Evolutionary conservation across 2,329 filamentous ascomycete species (phyloP).

Genomic region (Epichloe baconii): DNA sequence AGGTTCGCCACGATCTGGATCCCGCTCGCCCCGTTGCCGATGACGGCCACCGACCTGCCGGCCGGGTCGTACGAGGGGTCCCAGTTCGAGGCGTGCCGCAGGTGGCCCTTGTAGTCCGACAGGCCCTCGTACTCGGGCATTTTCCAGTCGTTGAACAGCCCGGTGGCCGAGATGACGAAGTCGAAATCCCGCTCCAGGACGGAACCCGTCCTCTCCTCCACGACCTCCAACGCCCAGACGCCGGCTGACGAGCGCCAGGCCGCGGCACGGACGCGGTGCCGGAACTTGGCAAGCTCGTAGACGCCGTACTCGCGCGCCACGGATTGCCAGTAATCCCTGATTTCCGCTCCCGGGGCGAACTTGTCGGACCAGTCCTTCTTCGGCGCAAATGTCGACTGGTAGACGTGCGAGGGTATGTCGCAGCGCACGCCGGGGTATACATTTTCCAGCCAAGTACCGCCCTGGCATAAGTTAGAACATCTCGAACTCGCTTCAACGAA

Average conservation of each 20-base stretch:
- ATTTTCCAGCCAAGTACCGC: slow-evolving; percentile 42
- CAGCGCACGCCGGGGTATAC: slow-evolving; percentile 53
- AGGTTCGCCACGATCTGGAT: slow-evolving; percentile 43
- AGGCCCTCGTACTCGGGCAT: slow-evolving; percentile 48
- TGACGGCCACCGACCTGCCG: slow-evolving; percentile 41
- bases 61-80: slow-evolving; percentile 33
- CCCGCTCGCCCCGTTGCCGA: slow-evolving; percentile 50
- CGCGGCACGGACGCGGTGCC: slow-evolving; percentile 40
- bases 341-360: slow-evolving; percentile 55
- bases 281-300: slow-evolving; percentile 42
- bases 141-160: slow-evolving; percentile 53
- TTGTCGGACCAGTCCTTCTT: slow-evolving; percentile 58
- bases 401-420: slow-evolving; percentile 57
- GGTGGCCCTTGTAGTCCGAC: slow-evolving; percentile 36
- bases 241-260: slow-evolving; percentile 39
- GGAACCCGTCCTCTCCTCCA: slow-evolving; percentile 19
- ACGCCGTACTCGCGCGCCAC: slow-evolving; percentile 52
- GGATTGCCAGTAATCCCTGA: slow-evolving; percentile 51
- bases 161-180: slow-evolving; percentile 49
- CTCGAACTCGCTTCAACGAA: too few relatives aligned
- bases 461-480: slow-evolving; percentile 16
- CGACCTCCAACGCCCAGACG: slow-evolving; percentile 40
- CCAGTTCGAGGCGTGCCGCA: slow-evolving; percentile 52
- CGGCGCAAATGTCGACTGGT: slow-evolving; percentile 54
- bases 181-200: slow-evolving; percentile 37